Evolutionary conservation across 768 basidiomycete species (phyloP), one percentile per base, ranked within the genome.

Genomic region (Russula griseocarnosa): DNA sequence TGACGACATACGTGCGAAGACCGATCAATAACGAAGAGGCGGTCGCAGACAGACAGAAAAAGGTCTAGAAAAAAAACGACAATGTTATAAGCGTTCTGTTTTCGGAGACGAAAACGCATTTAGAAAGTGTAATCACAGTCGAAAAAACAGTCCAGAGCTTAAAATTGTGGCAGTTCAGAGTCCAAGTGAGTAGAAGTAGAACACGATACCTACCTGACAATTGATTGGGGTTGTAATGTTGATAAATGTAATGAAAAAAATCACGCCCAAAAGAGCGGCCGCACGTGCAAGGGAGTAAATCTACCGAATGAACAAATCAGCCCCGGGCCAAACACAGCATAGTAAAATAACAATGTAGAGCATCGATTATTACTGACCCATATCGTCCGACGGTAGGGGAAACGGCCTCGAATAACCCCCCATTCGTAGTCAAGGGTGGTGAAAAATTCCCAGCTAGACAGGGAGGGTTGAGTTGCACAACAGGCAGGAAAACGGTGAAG

Each of bases 1-100:
- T 14, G 18, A 40, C 18, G 11, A 32, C 59, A 13, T 52, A 60
- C 58, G 26, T 60, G 58, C 58, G 58, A n/a, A 60, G 18, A 26
- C 40, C 58, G 10, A 60, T 40, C 38, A 60, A 32, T 2, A 60
- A 18, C 26, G 50, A 42, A 18, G 58, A 26, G 0, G 16, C 14
- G 3, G 7, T 32, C n/a, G 36, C 8, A 22, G 28, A 53, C 1
- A 26, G 3, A 5, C 32, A 55, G 5, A 20, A 13, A 20, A 55
- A 49, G 3, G 34, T 16, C 60, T 54, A 36, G n/a, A 11, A 57
- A 57, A 22, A 30, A 0, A 7, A 22, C 0, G 3, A 44, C 11
- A 18, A 46, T 24, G 26, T 14, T 5, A 50, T 26, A 18, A 18
- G 49, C 24, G 24, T 18, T 26, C 24, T 18, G 24, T 26, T 16